Evolutionary conservation across 176 grass and related monocot genomes (phyloP).

Genomic region (Alopecurus myosuroides): DNA sequence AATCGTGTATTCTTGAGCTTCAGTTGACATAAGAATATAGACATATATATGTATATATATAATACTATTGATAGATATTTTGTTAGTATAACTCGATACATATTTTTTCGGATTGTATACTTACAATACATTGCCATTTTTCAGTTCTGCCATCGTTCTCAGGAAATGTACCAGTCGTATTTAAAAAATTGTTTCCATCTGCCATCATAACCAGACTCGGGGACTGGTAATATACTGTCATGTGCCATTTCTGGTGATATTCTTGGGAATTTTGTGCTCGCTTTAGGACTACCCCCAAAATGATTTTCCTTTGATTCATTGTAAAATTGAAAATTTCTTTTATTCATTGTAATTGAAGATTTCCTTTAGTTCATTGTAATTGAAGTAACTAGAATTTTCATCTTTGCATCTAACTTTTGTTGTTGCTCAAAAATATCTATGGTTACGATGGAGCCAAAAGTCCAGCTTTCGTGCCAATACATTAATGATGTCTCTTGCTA

Average conservation of each 20-base stretch:
- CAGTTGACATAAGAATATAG: constrained; percentile 14
- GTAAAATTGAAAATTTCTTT: neutral
- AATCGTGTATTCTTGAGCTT: neutral
- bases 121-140: constrained; percentile 32
- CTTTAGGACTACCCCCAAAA: neutral
- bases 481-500: constrained; percentile 10
- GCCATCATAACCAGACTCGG: constrained; percentile 89
- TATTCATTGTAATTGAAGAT: neutral
- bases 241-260: constrained; percentile 16
- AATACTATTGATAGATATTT: neutral
- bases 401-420: neutral
- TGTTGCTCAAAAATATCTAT: neutral
- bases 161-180: constrained; percentile 86
- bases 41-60: too few species aligned
- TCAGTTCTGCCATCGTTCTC: constrained; percentile 95
- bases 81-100: neutral
- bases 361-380: neutral
- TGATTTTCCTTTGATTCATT: neutral
- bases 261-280: neutral
- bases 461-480: neutral
- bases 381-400: neutral
- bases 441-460: neutral
- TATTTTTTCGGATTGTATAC: constrained; percentile 13
- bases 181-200: constrained; percentile 75
- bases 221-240: constrained; percentile 66